Conservation (phyloP, 2,329 filamentous ascomycete genomes). For the Paraphaeosphaeria minitans region DNA sequence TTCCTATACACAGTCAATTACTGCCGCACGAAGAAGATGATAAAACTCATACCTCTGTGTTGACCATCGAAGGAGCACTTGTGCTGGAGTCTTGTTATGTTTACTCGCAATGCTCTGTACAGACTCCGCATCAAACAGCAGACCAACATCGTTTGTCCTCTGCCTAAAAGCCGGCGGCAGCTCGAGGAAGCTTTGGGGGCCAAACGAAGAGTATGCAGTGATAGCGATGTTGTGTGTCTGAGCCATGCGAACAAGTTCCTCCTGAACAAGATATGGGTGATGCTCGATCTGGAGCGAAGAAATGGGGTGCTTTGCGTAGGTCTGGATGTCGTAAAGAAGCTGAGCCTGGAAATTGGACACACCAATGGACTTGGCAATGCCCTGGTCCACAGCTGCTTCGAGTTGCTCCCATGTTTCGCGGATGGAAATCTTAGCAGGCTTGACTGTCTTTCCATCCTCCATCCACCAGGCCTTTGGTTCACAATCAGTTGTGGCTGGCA, state of each 20-base stretch:
- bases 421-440: conserved; percentile 24
- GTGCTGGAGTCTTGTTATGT: conserved; percentile 73
- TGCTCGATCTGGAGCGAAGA: conserved; percentile 27
- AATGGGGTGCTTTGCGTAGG: conserved; percentile 43
- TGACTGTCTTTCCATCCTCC: conserved; percentile 49
- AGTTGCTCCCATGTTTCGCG: conserved; percentile 45
- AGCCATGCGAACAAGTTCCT: conserved; percentile 22
- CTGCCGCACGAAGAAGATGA: not conserved
- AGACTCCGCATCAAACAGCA: conserved; percentile 71
- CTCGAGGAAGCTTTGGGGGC: conserved; percentile 71
- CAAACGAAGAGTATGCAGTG: conserved; percentile 29
- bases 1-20: conserved; percentile 14
- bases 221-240: conserved; percentile 24
- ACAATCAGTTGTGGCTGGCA: not conserved
- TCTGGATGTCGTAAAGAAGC: conserved; percentile 57
- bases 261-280: conserved; percentile 25
- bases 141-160: conserved; percentile 66
- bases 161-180: conserved; percentile 66
- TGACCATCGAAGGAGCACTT: conserved; percentile 83
- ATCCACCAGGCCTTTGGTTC: conserved; percentile 54
- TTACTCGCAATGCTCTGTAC: conserved; percentile 71
- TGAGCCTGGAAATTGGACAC: conserved; percentile 30
- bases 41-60: conserved; percentile 63
- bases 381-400: conserved; percentile 26
- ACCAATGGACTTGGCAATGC: conserved; percentile 61